Evolutionary conservation across 106 monocot genomes (phyloP).

Genomic region (Phalaenopsis aphrodite): DNA sequence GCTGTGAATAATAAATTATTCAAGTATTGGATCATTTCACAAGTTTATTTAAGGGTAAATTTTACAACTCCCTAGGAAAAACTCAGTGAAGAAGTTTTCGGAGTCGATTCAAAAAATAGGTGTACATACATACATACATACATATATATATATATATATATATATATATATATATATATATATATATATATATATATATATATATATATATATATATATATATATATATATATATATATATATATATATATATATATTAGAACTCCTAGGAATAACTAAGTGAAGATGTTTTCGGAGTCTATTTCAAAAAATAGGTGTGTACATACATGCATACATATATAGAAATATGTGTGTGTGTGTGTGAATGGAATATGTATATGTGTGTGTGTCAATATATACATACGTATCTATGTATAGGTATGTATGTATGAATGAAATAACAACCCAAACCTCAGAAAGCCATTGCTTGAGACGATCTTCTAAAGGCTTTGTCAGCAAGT

Average conservation of each 20-base stretch:
- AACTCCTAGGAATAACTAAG: neutral
- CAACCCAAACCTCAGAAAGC: constrained; percentile 51
- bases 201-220: too few species aligned
- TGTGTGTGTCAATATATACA: too few species aligned
- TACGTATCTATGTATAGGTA: neutral
- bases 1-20: neutral
- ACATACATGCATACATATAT: too few species aligned
- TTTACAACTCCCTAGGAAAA: neutral
- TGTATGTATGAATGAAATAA: neutral
- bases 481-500: constrained; percentile 37
- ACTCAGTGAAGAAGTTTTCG: neutral
- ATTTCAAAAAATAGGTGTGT: neutral
- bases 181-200: too few species aligned
- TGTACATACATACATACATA: neutral
- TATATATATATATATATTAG: neutral
- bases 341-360: too few species aligned
- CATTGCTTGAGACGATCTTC: constrained; percentile 66
- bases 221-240: neutral
- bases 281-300: neutral
- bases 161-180: neutral
- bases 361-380: too few species aligned
- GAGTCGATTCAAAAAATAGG: neutral
- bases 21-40: neutral
- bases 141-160: too few species aligned
- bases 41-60: neutral